Conservation (phyloP, 441 rosid genomes). For the Viola pubescens region DNA sequence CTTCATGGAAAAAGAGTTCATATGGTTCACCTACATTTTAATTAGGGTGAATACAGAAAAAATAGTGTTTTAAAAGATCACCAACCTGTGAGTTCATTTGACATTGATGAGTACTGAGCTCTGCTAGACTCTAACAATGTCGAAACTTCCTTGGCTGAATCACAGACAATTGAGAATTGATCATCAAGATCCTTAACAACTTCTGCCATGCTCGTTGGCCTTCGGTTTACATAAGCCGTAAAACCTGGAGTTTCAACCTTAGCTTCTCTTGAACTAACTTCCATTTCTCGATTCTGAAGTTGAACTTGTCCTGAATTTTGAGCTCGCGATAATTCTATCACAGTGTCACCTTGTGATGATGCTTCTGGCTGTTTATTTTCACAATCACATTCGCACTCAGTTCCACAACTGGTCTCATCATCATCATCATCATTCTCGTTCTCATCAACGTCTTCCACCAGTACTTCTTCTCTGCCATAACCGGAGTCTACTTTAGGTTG, state of each 20-base stretch:
- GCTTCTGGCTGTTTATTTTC: conserved; percentile 29
- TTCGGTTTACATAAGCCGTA: conserved; percentile 82
- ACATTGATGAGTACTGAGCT: conserved; percentile 48
- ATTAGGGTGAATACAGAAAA: neutral
- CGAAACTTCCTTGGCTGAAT: conserved; percentile 72
- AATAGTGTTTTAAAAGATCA: neutral
- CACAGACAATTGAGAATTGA: conserved; percentile 59
- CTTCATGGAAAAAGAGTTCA: neutral
- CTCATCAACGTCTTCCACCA: conserved; percentile 71
- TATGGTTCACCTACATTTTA: neutral
- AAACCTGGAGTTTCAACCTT: conserved; percentile 67
- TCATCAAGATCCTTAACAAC: conserved; percentile 86
- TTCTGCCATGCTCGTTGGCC: conserved; percentile 94
- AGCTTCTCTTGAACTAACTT: conserved; percentile 32
- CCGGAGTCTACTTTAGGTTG: conserved; percentile 25
- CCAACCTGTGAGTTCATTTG: conserved; percentile 75
- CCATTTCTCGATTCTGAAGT: conserved; percentile 46
- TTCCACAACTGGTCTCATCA: conserved; percentile 31
- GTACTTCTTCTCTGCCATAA: conserved; percentile 52
- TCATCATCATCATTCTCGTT: conserved; percentile 35
- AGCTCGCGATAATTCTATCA: conserved; percentile 37
- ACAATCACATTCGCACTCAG: conserved; percentile 30
- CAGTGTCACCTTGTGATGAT: conserved; percentile 36
- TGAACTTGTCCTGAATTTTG: conserved; percentile 49
- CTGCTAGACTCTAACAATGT: conserved; percentile 69